Base-by-base conservation (phyloP, 176 grass and related monocot species). In the Poa annua region DNA sequence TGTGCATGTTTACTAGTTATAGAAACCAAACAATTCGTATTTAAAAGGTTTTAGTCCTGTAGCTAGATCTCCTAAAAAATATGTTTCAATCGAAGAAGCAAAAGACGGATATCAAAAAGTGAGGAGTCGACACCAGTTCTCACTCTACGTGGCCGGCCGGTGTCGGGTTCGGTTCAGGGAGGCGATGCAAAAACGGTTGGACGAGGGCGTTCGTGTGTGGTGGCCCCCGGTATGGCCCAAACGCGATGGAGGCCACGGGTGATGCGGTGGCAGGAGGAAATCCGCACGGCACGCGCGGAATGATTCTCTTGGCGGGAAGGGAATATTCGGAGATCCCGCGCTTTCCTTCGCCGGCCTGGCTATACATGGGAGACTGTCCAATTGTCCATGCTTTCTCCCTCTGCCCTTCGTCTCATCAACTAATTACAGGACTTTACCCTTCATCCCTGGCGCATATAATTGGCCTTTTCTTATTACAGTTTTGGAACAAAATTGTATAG, bases 301-400 rank as follows among this genome's bases (percentile, higher is more conserved):
- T 83, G 55, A 86, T 86, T 89, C 83, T 54, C 16, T 16, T 50
- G 79, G 79, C 84, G 66, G 74, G 74, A 90, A 74, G 8, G 22
- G 88, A 89, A 89, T 89, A 89, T 89, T 89, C 79, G 64, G 68
- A 56, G 29, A 16, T 35, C 77, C 77, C 6, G 22, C 69, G 56
- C 55, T 16, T 11, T 29, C 54, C 48, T 19, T 8, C 15, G 59
- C 48, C 16, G 34, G 71, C 3, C 22, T 24, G 71, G 0, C 78
- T 64, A 77, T 11, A 20, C 35, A 17, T 12, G 3, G 41, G 7
- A 64, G 5, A 5, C 25, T 47, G 2, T n/a, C n/a, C n/a, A 2
- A 29, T 2, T 29, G 1, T 2, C 7, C 36, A 0, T 1, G 17
- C 0, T 0, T 74, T 45, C 68, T 61, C 4, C 0, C 2, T 25